A percentile compares a stretch with the other conserved stretches of the same genome.
phyloP scores from a whole-genome alignment of 345 rosid species.

The Euphorbia tirucalli region DNA sequence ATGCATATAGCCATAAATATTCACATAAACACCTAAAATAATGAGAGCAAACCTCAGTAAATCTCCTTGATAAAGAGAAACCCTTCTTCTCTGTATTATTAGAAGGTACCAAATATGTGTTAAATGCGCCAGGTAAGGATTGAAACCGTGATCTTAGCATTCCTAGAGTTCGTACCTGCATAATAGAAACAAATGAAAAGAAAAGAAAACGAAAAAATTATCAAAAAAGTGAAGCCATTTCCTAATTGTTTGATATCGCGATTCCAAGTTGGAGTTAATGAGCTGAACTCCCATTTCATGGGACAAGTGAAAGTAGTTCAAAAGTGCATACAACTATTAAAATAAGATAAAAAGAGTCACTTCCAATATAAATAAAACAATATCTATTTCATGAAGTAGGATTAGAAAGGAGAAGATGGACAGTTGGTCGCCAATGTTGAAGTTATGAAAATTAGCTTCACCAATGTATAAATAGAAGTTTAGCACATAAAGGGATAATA shows the following conservation, averaged over 20 bases:
- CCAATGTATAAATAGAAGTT: too few relatives aligned
- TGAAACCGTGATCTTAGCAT: constrained; percentile 97
- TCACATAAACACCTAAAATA: constrained; percentile 16
- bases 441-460: too few relatives aligned
- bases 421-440: too few relatives aligned
- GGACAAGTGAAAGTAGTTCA: too few relatives aligned
- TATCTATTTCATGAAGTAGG: too few relatives aligned
- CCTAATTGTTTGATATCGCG: neutral
- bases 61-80: constrained; percentile 79
- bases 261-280: neutral
- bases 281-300: too few relatives aligned
- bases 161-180: constrained; percentile 84
- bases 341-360: too few relatives aligned
- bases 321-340: too few relatives aligned
- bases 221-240: neutral
- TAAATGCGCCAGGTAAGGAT: constrained; percentile 90
- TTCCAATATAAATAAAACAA: too few relatives aligned
- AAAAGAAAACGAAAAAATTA: neutral
- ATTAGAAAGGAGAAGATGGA: too few relatives aligned
- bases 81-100: constrained; percentile 73
- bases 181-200: neutral
- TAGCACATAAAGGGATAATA: too few relatives aligned
- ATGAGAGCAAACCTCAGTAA: constrained; percentile 58
- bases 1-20: neutral
- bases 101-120: constrained; percentile 80